These are phyloP conservation scores for Chaetoceros tenuissimus DNA, from an alignment of 108 stramenopile genomes.

Conservation along the genomic window DNA sequence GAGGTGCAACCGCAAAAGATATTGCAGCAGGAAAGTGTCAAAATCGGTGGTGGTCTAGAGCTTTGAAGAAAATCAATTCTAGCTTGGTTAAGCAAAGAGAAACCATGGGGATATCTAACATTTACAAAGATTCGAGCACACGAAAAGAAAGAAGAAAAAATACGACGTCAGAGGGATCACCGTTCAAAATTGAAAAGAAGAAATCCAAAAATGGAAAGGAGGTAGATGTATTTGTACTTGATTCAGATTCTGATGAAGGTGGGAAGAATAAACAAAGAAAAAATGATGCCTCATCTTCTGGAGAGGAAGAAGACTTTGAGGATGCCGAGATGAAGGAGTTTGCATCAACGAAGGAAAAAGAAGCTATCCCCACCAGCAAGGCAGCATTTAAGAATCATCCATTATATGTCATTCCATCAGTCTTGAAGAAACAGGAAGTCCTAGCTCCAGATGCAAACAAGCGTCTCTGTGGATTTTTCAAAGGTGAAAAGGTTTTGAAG, in stretches of 20 bases:
- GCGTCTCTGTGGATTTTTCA: constrained; percentile 74
- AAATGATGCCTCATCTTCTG: constrained; percentile 7
- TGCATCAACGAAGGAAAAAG: constrained; percentile 13
- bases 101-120: not conserved
- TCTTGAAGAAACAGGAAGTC: constrained; percentile 59
- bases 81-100: not conserved
- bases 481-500: constrained; percentile 69
- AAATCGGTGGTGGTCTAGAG: constrained; percentile 25
- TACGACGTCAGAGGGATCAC: not conserved
- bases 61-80: constrained; percentile 18
- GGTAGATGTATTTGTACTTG: constrained; percentile 36
- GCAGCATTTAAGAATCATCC: constrained; percentile 65
- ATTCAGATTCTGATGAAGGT: constrained; percentile 21
- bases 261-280: constrained; percentile 6
- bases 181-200: constrained; percentile 10
- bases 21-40: constrained; percentile 23
- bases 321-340: constrained; percentile 28
- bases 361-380: constrained; percentile 79
- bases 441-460: constrained; percentile 63
- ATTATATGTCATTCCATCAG: constrained; percentile 56
- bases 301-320: constrained; percentile 37
- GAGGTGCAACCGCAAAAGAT: constrained; percentile 41
- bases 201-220: constrained; percentile 9
- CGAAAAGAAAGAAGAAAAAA: not conserved
- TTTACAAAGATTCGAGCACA: not conserved